These are phyloP conservation scores for Mallotus repandus DNA, from an alignment of 441 rosid species.

Conservation along the genomic window DNA sequence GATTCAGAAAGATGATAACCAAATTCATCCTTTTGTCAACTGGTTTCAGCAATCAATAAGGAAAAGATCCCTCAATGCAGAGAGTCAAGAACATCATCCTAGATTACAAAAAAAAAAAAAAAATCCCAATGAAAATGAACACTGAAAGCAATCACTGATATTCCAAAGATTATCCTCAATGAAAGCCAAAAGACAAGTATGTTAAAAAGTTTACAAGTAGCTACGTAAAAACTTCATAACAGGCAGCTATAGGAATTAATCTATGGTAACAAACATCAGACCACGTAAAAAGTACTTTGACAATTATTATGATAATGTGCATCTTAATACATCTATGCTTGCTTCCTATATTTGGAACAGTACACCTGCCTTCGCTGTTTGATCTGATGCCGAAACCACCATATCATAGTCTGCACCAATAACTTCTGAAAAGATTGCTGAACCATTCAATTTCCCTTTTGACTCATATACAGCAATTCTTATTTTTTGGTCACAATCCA, in stretches of 20 bases:
- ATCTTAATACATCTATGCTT: background rate
- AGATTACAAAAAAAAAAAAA: background rate
- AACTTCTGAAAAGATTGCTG: background rate
- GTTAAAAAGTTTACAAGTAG: background rate
- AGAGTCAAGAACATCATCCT: background rate
- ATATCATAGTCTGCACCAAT: constrained; percentile 1
- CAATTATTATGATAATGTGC: background rate
- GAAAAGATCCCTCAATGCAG: background rate
- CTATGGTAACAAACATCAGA: background rate
- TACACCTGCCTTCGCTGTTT: background rate
- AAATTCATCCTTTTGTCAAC: background rate
- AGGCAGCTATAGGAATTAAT: constrained; percentile 1
- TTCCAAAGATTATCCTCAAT: background rate
- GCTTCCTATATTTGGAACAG: constrained; percentile 5
- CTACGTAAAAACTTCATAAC: background rate
- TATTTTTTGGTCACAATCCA: background rate
- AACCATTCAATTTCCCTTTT: background rate
- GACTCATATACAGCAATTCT: background rate
- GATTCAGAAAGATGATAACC: background rate
- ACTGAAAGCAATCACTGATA: background rate
- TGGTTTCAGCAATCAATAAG: background rate
- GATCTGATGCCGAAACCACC: constrained; percentile 20
- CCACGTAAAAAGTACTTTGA: background rate
- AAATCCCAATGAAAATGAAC: background rate
- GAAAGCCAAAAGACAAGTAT: background rate